Evolutionary conservation across 805 yeast genomes (phyloP), one percentile per base, ranked within the genome.

Genomic region (Allodekkera sacchari): DNA sequence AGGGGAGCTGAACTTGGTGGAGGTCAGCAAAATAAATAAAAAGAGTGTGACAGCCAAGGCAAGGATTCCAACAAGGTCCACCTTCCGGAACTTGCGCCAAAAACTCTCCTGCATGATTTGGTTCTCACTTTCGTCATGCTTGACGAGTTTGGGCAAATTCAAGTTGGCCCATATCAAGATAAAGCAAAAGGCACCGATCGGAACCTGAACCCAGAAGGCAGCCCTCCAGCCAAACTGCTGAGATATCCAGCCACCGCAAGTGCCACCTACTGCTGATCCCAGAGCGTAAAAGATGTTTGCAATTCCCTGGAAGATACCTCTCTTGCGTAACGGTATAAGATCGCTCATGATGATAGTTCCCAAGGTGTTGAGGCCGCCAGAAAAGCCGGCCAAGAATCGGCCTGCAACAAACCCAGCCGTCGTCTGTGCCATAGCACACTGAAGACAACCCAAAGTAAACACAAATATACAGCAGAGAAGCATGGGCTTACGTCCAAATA

Each of bases 281-380:
- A 78, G 47, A 3, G 92, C 92, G 50, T 68, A 88, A 30, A 75
- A 77, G 13, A 84, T 64, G 51, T 87, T 87, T 22, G 83, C 87
- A 28, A 84, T 45, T 0, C 96, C 96, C 53, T 88, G 96, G 55
- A 71, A 84, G 28, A 83, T 58, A 3, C 95, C 95, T 33, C 96
- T 66, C 21, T 79, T 74, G 35, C 94, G 65, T 44, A 87, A 64
- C 4, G 95, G 84, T 17, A 88, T 77, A 32, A 84, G 63, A 52
- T 87, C 96, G 32, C 83, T 73, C 54, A 82, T 71, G 9, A 84
- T 69, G 34, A 87, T 82, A 10, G 94, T 80, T 25, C 82, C 71
- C 41, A 85, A 59, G 0, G 92, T 71, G 36, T 80, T 77, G 47
- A 85, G 68, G 1, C 96, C 96, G n/a, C 94, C 95, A 9, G 95